Conservation (phyloP, 257 asterid species). For the Haberlea rhodopensis region DNA sequence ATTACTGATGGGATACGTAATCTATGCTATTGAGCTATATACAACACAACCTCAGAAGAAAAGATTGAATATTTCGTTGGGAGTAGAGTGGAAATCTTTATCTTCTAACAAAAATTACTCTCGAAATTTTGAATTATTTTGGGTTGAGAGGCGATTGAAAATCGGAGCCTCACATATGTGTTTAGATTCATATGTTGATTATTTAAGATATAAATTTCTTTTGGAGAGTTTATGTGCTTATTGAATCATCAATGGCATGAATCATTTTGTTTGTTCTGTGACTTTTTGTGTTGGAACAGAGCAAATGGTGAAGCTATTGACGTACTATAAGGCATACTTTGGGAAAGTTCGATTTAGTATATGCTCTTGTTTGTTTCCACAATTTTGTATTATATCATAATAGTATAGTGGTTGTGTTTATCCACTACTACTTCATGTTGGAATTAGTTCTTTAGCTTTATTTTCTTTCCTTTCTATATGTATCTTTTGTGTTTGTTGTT, state of each 20-base stretch:
- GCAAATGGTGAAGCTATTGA: constrained; percentile 11
- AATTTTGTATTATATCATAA: neutral
- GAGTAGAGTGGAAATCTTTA: too few species aligned
- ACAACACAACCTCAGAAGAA: too few species aligned
- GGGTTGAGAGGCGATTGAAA: too few species aligned
- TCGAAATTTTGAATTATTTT: too few species aligned
- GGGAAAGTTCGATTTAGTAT: too few species aligned
- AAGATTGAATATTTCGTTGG: too few species aligned
- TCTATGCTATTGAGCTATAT: too few species aligned
- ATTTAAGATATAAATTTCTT: neutral
- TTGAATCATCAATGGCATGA: constrained; percentile 19
- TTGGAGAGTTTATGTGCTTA: constrained; percentile 10
- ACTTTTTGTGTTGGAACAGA: constrained; percentile 6
- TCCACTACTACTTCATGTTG: constrained; percentile 11
- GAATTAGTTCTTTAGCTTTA: neutral
- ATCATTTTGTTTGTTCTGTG: constrained; percentile 21
- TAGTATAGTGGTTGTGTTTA: too few species aligned
- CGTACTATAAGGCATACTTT: too few species aligned
- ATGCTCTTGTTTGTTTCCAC: neutral
- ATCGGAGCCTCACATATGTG: neutral
- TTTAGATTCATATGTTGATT: neutral
- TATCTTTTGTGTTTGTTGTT: constrained; percentile 14
- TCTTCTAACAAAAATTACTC: too few species aligned
- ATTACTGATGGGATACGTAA: too few species aligned
- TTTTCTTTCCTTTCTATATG: neutral